Percentiles rank a stretch among this genome's conserved stretches.
Conservation (phyloP, 495 filamentous ascomycete genomes). For the Penicillium cataractarum region DNA sequence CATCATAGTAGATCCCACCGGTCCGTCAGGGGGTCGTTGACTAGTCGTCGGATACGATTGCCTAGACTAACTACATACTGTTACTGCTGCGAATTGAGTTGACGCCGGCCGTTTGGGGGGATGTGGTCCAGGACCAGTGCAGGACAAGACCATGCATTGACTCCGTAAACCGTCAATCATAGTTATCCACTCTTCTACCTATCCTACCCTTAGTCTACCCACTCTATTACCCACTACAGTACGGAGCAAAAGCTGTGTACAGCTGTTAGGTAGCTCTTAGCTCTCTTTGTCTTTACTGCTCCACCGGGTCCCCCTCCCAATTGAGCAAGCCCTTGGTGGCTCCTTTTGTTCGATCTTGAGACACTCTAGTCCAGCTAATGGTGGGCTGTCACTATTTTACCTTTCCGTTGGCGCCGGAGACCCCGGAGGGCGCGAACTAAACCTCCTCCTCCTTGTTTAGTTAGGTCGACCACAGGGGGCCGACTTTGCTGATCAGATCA, state of each 20-base stretch:
- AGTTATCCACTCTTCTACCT: neutral
- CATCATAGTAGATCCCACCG: neutral
- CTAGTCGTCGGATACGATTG: constrained; percentile 19
- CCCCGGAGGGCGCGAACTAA: neutral
- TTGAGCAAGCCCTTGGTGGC: neutral
- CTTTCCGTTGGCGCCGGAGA: constrained; percentile 6
- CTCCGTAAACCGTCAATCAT: neutral
- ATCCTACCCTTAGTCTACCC: neutral
- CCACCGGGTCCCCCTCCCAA: neutral
- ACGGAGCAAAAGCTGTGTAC: neutral
- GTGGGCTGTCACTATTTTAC: constrained; percentile 17
- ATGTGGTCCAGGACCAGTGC: constrained; percentile 4
- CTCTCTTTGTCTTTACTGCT: neutral
- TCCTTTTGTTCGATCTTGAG: neutral
- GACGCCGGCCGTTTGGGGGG: constrained; percentile 20
- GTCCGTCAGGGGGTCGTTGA: neutral
- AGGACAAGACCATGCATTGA: neutral
- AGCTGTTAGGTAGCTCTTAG: neutral
- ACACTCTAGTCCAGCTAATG: neutral
- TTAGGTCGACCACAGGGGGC: neutral
- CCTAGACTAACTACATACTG: neutral
- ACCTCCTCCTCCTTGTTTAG: neutral
- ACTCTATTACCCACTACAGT: neutral
- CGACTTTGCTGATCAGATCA: constrained; percentile 7
- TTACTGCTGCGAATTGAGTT: constrained; percentile 25